phyloP scores from a whole-genome alignment of 768 basidiomycete genomes.

The Podaxis sp. region DNA sequence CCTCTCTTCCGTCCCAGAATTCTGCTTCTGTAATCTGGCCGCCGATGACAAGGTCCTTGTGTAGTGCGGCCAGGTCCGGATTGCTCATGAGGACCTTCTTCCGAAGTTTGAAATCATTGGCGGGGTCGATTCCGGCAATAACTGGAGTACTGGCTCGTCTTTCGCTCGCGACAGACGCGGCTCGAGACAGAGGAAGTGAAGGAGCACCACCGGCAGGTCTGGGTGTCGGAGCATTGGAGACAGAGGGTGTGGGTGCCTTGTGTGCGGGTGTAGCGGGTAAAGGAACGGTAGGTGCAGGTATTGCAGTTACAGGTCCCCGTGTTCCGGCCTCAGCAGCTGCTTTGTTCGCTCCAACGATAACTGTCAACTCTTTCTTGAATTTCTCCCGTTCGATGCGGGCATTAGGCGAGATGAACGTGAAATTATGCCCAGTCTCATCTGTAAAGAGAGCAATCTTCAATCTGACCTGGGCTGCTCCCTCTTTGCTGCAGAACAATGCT shows the following conservation, averaged over 20 bases:
- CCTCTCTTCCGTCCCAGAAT: constrained; percentile 97
- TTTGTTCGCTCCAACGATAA: constrained; percentile 75
- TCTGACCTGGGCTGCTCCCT: constrained; percentile 75
- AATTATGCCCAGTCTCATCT: constrained; percentile 78
- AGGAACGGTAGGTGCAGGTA: constrained; percentile 26
- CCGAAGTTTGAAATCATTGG: constrained; percentile 69
- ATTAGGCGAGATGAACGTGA: constrained; percentile 70
- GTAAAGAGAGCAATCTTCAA: constrained; percentile 70
- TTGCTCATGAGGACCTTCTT: constrained; percentile 79
- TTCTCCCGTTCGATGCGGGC: constrained; percentile 74
- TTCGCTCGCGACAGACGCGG: constrained; percentile 59
- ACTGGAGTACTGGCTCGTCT: constrained; percentile 50
- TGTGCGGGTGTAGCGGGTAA: constrained; percentile 24
- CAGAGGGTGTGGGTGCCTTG: constrained; percentile 20
- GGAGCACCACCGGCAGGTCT: constrained; percentile 28
- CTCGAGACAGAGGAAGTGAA: constrained; percentile 55
- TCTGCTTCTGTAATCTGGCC: constrained; percentile 89
- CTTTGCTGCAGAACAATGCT: constrained; percentile 88
- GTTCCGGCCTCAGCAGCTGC: constrained; percentile 31
- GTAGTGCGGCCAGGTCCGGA: constrained; percentile 76
- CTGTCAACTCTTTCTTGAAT: constrained; percentile 79
- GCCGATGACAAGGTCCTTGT: constrained; percentile 84
- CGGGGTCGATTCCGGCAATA: constrained; percentile 56
- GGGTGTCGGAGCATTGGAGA: constrained; percentile 28
- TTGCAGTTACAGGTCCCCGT: constrained; percentile 5